Conservation (phyloP, 257 asterid genomes). For the Perilla frutescens region DNA sequence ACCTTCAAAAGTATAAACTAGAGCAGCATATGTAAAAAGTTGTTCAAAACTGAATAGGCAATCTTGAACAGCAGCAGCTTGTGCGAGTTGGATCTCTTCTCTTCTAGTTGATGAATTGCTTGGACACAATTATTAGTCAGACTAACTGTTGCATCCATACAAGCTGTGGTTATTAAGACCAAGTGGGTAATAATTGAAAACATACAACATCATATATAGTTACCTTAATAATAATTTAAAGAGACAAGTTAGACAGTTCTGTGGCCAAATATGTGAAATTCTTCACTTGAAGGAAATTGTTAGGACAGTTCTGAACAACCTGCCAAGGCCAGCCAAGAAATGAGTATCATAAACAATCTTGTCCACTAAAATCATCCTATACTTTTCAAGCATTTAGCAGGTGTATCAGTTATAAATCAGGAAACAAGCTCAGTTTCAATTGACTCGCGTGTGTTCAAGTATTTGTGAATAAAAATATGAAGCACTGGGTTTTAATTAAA, state of each 20-base stretch:
- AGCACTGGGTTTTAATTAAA: conserved; percentile 4
- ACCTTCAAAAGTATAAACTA: conserved; percentile 62
- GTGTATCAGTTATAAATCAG: conserved; percentile 13
- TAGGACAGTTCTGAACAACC: conserved; percentile 89
- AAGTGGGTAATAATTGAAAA: conserved; percentile 38
- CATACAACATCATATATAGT: conserved; percentile 25
- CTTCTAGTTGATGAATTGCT: conserved; percentile 70
- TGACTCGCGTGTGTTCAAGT: conserved; percentile 15
- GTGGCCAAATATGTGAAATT: conserved; percentile 62
- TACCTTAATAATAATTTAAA: conserved; percentile 73
- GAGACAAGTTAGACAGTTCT: conserved; percentile 77
- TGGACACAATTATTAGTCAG: conserved; percentile 62
- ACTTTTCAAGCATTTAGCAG: conserved; percentile 20
- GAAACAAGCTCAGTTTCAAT: conserved; percentile 26
- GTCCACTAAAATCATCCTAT: conserved; percentile 13
- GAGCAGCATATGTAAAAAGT: conserved; percentile 54
- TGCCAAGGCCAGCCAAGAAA: conserved; percentile 50
- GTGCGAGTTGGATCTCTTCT: conserved; percentile 61
- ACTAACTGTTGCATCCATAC: conserved; percentile 67
- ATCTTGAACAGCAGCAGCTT: conserved; percentile 82
- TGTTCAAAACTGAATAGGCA: conserved; percentile 75
- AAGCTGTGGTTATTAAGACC: conserved; percentile 63
- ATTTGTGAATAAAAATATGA: conserved; percentile 10
- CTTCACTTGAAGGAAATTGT: conserved; percentile 69
- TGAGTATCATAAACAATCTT: conserved; percentile 24